Evolutionary conservation across 352 stramenopile genomes (phyloP).

Genomic region (Globisporangium irregulare): DNA sequence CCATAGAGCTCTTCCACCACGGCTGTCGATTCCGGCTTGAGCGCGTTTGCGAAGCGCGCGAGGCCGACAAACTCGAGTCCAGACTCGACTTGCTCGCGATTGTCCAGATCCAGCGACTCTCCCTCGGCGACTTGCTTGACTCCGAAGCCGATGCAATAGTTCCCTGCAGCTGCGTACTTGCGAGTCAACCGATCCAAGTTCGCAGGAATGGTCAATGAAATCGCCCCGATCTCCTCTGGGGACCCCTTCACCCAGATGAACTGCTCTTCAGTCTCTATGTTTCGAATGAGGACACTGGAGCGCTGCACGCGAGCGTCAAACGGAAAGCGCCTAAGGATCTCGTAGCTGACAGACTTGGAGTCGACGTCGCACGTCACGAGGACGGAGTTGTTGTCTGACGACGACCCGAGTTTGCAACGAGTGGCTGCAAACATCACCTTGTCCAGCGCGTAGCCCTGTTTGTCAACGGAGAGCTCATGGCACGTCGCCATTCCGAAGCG

Average conservation of each 20-base stretch:
- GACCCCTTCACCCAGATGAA: slow-evolving; percentile 54
- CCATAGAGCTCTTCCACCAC: slow-evolving; percentile 64
- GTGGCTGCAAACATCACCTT: slow-evolving; percentile 50
- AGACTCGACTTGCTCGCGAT: slow-evolving; percentile 44
- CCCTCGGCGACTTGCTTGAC: slow-evolving; percentile 28
- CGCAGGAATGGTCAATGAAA: slow-evolving; percentile 1
- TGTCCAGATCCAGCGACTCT: slow-evolving; percentile 12
- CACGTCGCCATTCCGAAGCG: slow-evolving; percentile 44
- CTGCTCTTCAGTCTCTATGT: slow-evolving; percentile 27
- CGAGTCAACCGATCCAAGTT: slow-evolving; percentile 30
- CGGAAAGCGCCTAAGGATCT: slow-evolving; percentile 42
- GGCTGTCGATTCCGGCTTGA: slow-evolving; percentile 62
- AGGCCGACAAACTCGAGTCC: slow-evolving; percentile 63
- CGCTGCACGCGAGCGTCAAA: slow-evolving; percentile 49
- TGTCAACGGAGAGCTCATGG: slow-evolving; percentile 34
- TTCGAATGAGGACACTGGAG: slow-evolving; percentile 43
- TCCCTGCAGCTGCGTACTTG: slow-evolving; percentile 40
- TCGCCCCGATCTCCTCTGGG: slow-evolving; percentile 18
- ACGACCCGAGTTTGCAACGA: neutral
- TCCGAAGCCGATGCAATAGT: slow-evolving; percentile 57
- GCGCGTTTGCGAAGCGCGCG: slow-evolving; percentile 79
- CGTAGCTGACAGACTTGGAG: neutral
- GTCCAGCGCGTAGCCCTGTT: slow-evolving; percentile 49
- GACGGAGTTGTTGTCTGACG: slow-evolving; percentile 16
- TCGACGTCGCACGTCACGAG: slow-evolving; percentile 18